Evolutionary conservation across 2,329 filamentous ascomycete species (phyloP), one percentile per base, ranked within the genome.

Genomic region (Graphilbum sp.): DNA sequence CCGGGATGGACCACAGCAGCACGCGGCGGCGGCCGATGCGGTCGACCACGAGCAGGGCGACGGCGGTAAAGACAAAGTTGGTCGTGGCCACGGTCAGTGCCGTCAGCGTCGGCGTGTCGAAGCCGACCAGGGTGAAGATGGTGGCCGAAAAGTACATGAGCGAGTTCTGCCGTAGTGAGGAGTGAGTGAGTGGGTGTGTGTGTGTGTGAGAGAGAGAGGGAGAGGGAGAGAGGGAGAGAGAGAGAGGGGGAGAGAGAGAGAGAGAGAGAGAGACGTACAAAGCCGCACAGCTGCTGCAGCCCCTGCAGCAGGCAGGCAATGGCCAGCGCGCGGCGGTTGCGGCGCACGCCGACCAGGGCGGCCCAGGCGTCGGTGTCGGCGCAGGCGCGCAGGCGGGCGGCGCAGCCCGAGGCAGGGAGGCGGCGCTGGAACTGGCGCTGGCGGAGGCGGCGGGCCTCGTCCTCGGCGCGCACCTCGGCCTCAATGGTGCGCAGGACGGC

Each of bases 101-200:
- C 1, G 81, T 85, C 36, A 88, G 67, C 0, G 83, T 90, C 5
- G 85, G 84, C 39, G 75, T 79, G 32, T 69, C 66, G 53, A 93
- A 93, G 1, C 79, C 79, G 1, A 93, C 68, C 24, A 85, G 66
- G 3, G 72, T 69, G 52, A 88, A 88, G 23, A 88, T 84, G 8
- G 81, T 86, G 4, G 80, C 81, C 0, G 81, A 85, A 53, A 85
- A 93, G 57, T 93, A 93, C 84, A 93, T 93, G 23, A 94, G 64
- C 11, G 81, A 86, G 59, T 94, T 93, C 71, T 77, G 46, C 20
- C 38, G n/a, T 25, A 17, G 9, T 29, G 3, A n/a, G 7, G 6
- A 29, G n/a, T n/a, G n/a, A n/a, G n/a, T n/a, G n/a, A n/a, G n/a
- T n/a, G n/a, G n/a, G 24, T 8, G 34, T 20, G 2, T 10, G 24